Evolutionary conservation across 2,329 filamentous ascomycete genomes (phyloP).

Genomic region (Stemphylium lycopersici): DNA sequence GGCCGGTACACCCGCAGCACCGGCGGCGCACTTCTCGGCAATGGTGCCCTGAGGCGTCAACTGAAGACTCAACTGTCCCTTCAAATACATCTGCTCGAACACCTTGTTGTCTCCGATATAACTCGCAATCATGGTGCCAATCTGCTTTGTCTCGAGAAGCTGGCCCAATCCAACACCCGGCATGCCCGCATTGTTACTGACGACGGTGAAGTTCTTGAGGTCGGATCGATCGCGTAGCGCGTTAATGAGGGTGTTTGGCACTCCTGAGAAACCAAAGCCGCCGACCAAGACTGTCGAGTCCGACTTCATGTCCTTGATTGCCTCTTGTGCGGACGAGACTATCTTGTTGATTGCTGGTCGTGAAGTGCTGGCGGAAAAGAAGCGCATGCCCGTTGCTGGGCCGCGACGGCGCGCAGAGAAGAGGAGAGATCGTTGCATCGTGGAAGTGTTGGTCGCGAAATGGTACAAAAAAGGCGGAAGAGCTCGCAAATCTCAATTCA

Average conservation of each 20-base stretch:
- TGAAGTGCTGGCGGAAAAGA: conserved; percentile 41
- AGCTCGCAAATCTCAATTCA: neutral
- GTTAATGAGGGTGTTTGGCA: conserved; percentile 50
- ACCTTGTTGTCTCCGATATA: conserved; percentile 80
- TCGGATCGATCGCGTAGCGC: conserved; percentile 45
- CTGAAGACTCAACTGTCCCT: conserved; percentile 75
- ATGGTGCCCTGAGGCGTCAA: conserved; percentile 78
- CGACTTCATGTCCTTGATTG: conserved; percentile 48
- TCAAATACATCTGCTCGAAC: conserved; percentile 75
- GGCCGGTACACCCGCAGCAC: conserved; percentile 77
- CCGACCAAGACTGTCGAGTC: conserved; percentile 46
- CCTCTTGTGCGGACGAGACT: conserved; percentile 46
- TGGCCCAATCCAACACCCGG: conserved; percentile 72
- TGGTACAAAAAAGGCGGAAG: neutral
- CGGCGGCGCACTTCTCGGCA: conserved; percentile 73
- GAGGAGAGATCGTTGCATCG: conserved; percentile 45
- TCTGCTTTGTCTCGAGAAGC: conserved; percentile 71
- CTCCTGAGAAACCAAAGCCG: conserved; percentile 49
- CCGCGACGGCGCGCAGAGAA: conserved; percentile 42
- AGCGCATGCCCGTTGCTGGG: conserved; percentile 35
- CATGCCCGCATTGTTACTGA: conserved; percentile 81
- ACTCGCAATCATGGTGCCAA: conserved; percentile 74
- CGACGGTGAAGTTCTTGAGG: conserved; percentile 65
- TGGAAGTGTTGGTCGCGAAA: conserved; percentile 8
- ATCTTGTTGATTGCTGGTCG: conserved; percentile 50